These are phyloP conservation scores for Piedraia hortae DNA, from an alignment of 2,329 filamentous ascomycete species.

Conservation along the genomic window DNA sequence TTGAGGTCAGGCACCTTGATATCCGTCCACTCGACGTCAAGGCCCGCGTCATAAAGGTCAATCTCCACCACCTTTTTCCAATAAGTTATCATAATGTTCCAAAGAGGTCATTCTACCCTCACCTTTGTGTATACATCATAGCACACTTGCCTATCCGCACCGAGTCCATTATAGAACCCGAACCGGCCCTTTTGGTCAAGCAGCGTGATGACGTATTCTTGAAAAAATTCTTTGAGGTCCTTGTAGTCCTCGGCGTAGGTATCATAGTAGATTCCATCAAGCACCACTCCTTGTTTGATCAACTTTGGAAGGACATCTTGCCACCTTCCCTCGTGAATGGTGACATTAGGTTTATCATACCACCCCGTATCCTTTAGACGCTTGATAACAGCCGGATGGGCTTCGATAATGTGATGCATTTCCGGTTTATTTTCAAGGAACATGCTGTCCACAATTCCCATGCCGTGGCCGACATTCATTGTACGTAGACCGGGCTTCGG, in stretches of 20 bases:
- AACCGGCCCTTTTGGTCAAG: slow-evolving; percentile 32
- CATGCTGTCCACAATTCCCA: slow-evolving; percentile 23
- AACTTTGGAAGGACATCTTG: slow-evolving; percentile 21
- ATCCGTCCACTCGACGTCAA: slow-evolving; percentile 69
- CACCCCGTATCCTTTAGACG: slow-evolving; percentile 20
- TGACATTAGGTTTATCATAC: slow-evolving; percentile 22
- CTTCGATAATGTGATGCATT: slow-evolving; percentile 24
- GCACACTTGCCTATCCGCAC: slow-evolving; percentile 72
- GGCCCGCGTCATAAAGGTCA: slow-evolving; percentile 64
- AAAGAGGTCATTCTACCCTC: slow-evolving; percentile 1
- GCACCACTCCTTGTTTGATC: slow-evolving; percentile 16
- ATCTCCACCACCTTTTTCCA: slow-evolving; percentile 57
- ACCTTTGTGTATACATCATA: slow-evolving; percentile 86
- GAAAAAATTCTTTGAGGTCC: slow-evolving; percentile 66
- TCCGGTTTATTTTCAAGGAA: slow-evolving; percentile 18
- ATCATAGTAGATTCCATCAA: slow-evolving; percentile 59
- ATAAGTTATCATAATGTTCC: not conserved
- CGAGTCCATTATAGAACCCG: slow-evolving; percentile 47
- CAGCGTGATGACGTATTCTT: slow-evolving; percentile 56
- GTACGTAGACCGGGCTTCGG: slow-evolving; percentile 16
- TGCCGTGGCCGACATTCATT: slow-evolving; percentile 23
- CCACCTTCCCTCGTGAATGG: slow-evolving; percentile 22
- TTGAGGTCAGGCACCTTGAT: slow-evolving; percentile 47
- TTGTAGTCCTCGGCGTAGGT: slow-evolving; percentile 88
- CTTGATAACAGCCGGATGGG: slow-evolving; percentile 21